A percentile compares a stretch with the other conserved stretches of the same genome.
Evolutionary conservation across 2,329 filamentous ascomycete species (phyloP).

Genomic region (Arthrobotrys iridis): DNA sequence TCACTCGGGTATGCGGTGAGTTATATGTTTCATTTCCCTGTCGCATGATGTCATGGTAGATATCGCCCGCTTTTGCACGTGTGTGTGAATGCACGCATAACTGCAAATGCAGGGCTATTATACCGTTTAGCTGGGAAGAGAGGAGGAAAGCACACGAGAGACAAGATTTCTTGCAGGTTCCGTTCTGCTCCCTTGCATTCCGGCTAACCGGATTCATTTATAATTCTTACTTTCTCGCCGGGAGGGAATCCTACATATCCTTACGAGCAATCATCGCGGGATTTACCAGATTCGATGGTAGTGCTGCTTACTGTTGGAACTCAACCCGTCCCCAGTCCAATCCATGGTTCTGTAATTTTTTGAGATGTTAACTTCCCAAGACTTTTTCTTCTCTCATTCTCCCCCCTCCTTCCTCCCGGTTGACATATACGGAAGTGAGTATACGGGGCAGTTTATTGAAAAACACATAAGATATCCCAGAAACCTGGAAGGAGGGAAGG

Average conservation of each 20-base stretch:
- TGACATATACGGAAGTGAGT: not conserved
- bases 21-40: constrained; percentile 11
- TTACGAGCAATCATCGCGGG: constrained; percentile 46
- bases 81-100: constrained; percentile 11
- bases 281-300: constrained; percentile 47
- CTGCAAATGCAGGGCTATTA: constrained; percentile 17
- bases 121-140: not conserved
- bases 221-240: not conserved
- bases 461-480: constrained; percentile 7
- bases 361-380: not conserved
- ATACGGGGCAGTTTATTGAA: not conserved
- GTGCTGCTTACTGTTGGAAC: constrained; percentile 7
- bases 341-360: not conserved
- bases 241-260: constrained; percentile 11
- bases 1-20: not conserved
- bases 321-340: not conserved
- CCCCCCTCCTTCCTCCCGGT: not conserved
- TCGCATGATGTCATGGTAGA: constrained; percentile 48
- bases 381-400: not conserved
- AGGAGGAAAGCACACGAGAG: not conserved
- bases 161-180: constrained; percentile 14
- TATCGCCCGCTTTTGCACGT: constrained; percentile 43
- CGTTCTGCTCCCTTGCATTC: not conserved
- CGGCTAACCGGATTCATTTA: not conserved
- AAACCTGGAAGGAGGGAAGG: no score